A percentile compares a stretch with the other conserved stretches of the same genome.
Evolutionary conservation across 805 yeast genomes (phyloP).

Genomic region (Starmerella gropengiesseri): DNA sequence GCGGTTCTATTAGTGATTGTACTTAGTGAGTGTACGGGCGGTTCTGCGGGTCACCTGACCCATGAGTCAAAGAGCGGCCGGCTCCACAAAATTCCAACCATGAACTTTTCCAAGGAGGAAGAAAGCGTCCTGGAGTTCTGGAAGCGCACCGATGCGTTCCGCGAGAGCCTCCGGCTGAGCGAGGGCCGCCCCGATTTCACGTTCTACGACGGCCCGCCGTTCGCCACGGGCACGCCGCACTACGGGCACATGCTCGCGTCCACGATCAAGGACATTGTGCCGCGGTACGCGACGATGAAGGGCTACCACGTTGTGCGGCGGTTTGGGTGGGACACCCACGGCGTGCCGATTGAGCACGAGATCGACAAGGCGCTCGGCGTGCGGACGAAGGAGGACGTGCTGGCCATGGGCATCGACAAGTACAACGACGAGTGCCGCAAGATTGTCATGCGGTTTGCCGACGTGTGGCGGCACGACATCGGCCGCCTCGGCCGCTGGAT

Average conservation of each 20-base stretch:
- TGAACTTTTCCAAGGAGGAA: slow-evolving; percentile 76
- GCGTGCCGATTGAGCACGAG: slow-evolving; percentile 96
- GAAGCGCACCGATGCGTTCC: slow-evolving; percentile 92
- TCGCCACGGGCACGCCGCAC: slow-evolving; percentile 99
- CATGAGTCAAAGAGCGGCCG: not conserved
- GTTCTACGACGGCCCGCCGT: slow-evolving; percentile 98
- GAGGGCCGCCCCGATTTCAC: slow-evolving; percentile 80
- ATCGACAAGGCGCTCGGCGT: slow-evolving; percentile 95
- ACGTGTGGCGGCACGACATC: slow-evolving; percentile 86
- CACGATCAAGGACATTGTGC: slow-evolving; percentile 93
- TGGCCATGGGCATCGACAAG: slow-evolving; percentile 85
- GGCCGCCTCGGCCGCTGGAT: slow-evolving; percentile 98
- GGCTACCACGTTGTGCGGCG: slow-evolving; percentile 94
- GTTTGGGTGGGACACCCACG: slow-evolving; percentile 99
- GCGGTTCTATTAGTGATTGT: too few relatives aligned
- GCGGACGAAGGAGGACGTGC: slow-evolving; percentile 86
- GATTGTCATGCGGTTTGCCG: slow-evolving; percentile 95
- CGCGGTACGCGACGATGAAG: slow-evolving; percentile 95
- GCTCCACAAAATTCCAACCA: slow-evolving; percentile 14
- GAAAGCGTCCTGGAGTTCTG: slow-evolving; percentile 69
- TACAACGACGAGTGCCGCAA: slow-evolving; percentile 91
- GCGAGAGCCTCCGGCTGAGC: slow-evolving; percentile 68
- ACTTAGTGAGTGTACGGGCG: too few relatives aligned
- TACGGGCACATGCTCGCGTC: slow-evolving; percentile 97
- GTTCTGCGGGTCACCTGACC: too few relatives aligned